A percentile compares a stretch with the other conserved stretches of the same genome.
phyloP scores from a whole-genome alignment of 2,329 filamentous ascomycete species.

The Aspergillus fumigatus region DNA sequence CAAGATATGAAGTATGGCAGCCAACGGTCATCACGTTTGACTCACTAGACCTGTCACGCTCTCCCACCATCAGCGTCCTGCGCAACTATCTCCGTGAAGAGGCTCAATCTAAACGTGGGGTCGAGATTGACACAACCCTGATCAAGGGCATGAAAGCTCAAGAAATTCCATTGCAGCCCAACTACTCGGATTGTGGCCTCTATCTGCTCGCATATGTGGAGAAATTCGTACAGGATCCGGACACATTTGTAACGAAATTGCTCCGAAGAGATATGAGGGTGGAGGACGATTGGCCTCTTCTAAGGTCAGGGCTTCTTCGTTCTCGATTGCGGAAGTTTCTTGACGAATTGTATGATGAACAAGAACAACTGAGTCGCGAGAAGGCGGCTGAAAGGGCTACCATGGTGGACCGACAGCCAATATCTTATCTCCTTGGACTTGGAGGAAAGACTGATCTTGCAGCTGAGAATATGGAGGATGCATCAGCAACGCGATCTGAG shows the following conservation, averaged over 20 bases:
- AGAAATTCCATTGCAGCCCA: slow-evolving; percentile 72
- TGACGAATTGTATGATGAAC: slow-evolving; percentile 57
- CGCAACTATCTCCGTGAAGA: slow-evolving; percentile 75
- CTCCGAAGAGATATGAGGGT: slow-evolving; percentile 61
- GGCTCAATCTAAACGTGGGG: slow-evolving; percentile 57
- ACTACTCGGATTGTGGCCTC: slow-evolving; percentile 84
- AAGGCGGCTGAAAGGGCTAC: slow-evolving; percentile 35
- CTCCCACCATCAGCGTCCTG: slow-evolving; percentile 60
- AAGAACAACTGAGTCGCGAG: slow-evolving; percentile 39
- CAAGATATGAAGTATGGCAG: slow-evolving; percentile 48
- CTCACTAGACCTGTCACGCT: slow-evolving; percentile 66
- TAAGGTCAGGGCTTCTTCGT: slow-evolving; percentile 57
- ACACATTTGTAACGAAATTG: slow-evolving; percentile 63
- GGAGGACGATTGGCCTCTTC: slow-evolving; percentile 50
- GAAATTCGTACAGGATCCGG: slow-evolving; percentile 72
- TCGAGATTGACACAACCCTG: slow-evolving; percentile 42
- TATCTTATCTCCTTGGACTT: slow-evolving; percentile 30
- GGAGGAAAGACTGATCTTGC: slow-evolving; percentile 1
- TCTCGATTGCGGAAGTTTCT: slow-evolving; percentile 62
- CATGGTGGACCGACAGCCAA: slow-evolving; percentile 26
- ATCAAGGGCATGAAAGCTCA: slow-evolving; percentile 65
- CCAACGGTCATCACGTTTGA: slow-evolving; percentile 82
- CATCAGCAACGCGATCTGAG: not conserved
- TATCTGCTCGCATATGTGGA: slow-evolving; percentile 81
- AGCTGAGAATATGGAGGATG: not conserved